A percentile compares a stretch with the other conserved stretches of the same genome.
Evolutionary conservation across 768 basidiomycete genomes (phyloP).

Genomic region (Neoboletus magnificus): DNA sequence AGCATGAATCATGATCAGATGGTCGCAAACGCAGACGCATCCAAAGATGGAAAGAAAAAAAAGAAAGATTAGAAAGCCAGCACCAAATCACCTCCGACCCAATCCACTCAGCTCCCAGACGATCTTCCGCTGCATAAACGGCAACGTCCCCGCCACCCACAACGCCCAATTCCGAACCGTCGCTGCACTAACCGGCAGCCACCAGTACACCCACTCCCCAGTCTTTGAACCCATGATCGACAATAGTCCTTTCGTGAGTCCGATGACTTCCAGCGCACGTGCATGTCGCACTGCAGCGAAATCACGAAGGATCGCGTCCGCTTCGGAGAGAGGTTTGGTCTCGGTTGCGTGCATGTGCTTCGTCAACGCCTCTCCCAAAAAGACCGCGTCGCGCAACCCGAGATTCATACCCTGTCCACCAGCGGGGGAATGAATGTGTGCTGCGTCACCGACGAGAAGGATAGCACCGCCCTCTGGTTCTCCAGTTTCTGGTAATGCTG

Average conservation of each 20-base stretch:
- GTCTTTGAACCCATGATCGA: slow-evolving; percentile 19
- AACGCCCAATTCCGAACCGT: slow-evolving; percentile 30
- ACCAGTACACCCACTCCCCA: slow-evolving; percentile 14
- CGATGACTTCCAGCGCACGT: slow-evolving; percentile 42
- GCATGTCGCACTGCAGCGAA: slow-evolving; percentile 37
- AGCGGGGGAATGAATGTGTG: slow-evolving; percentile 51
- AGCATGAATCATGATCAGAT: no score
- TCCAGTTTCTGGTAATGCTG: not conserved
- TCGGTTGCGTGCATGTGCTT: slow-evolving; percentile 31
- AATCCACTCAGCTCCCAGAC: slow-evolving; percentile 29
- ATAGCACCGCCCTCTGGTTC: slow-evolving; percentile 16
- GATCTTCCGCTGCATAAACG: slow-evolving; percentile 13
- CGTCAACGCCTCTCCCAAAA: slow-evolving; percentile 41
- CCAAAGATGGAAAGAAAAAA: not conserved
- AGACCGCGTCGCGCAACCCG: slow-evolving; percentile 50
- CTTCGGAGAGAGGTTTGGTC: slow-evolving; percentile 7
- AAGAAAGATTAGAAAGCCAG: not conserved
- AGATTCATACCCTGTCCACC: slow-evolving; percentile 63
- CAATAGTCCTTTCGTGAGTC: slow-evolving; percentile 37
- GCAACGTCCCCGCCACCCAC: slow-evolving; percentile 20
- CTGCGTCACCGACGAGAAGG: slow-evolving; percentile 45
- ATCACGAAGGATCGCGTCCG: slow-evolving; percentile 34
- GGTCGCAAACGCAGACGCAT: no score
- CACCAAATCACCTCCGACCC: slow-evolving; percentile 17
- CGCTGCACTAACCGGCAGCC: slow-evolving; percentile 27